Evolutionary conservation across 2,329 filamentous ascomycete genomes (phyloP).

Genomic region (Cladobotryum mycophilum): DNA sequence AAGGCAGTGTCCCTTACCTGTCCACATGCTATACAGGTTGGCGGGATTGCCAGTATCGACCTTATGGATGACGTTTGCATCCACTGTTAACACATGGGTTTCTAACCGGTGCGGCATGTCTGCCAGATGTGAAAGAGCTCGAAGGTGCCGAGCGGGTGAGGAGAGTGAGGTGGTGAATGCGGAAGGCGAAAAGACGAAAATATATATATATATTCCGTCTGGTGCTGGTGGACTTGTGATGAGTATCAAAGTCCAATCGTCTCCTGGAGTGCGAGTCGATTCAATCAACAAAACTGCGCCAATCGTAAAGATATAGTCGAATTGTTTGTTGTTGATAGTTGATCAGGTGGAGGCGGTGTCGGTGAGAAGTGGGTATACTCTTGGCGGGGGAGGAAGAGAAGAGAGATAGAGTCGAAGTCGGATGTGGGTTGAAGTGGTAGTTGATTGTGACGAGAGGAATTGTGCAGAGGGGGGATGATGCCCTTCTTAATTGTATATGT

Average conservation of each 20-base stretch:
- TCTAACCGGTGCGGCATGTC: slow-evolving; percentile 78
- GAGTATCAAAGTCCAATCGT: slow-evolving; percentile 10
- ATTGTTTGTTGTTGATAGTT: too few relatives aligned
- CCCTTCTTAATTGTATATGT: slow-evolving; percentile 4
- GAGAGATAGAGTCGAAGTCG: slow-evolving; percentile 2
- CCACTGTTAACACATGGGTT: slow-evolving; percentile 83
- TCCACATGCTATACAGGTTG: slow-evolving; percentile 95
- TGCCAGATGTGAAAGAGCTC: slow-evolving; percentile 30
- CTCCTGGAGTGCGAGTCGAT: slow-evolving; percentile 9
- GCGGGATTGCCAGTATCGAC: slow-evolving; percentile 90
- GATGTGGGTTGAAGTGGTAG: slow-evolving; percentile 3
- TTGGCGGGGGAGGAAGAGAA: neutral
- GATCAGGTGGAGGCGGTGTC: neutral
- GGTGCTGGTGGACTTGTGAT: slow-evolving; percentile 2
- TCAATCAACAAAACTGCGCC: slow-evolving; percentile 5
- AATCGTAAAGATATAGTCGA: neutral
- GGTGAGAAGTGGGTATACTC: neutral
- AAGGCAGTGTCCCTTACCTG: slow-evolving; percentile 55
- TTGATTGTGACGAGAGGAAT: neutral
- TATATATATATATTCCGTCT: neutral
- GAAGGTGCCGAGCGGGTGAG: slow-evolving; percentile 28
- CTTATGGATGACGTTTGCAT: slow-evolving; percentile 86
- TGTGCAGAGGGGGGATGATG: slow-evolving; percentile 4
- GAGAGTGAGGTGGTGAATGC: neutral
- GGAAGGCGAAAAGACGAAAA: neutral